Base-by-base conservation (phyloP, 2,329 filamentous ascomycete genomes). In the Fusarium euwallaceae region DNA sequence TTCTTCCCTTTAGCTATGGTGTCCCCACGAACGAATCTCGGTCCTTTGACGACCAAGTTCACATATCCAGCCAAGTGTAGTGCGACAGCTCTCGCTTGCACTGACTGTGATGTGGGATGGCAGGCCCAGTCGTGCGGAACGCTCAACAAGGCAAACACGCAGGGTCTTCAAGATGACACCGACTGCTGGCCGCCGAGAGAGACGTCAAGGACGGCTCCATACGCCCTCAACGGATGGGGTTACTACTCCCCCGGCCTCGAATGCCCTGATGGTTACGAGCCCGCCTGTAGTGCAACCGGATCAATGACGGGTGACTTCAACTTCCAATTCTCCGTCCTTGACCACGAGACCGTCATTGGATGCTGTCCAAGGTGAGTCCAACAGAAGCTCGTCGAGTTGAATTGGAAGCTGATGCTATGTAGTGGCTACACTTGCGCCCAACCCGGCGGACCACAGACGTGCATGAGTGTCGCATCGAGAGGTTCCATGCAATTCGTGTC, bases 231-330 rank as follows among this genome's bases (percentile, higher is more conserved):
- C 10, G 81, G 81, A 27, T 80, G 81, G 80, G 82, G 82, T 8
- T 82, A 82, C 64, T 83, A 83, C 64, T 83, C 81, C 4, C 82
- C 82, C 0, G 82, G 81, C 0, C 37, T 82, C 11, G 65, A 69
- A 2, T 83, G 82, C 62, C 82, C 82, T 1, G 58, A 61, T 4
- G 82, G 81, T 10, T 81, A 83, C 68, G 74, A 65, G 16, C 74
- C 81, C 6, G 78, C 81, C 2, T 84, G 82, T 61, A 75, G 74
- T n/a, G 79, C 81, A 3, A 78, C 76, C 1, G 76, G 64, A 4
- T 76, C 75, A n/a, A 74, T 72, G 4, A 71, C 71, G 6, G 69
- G 73, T 5, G 73, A 73, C 3, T 80, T 75, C 69, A 24, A 71
- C n/a, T 78, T 81, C 41, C 75, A 81, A 64, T 82, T 78, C 55